phyloP scores from a whole-genome alignment of 805 yeast species.

The Zygotorulaspora danielsina region DNA sequence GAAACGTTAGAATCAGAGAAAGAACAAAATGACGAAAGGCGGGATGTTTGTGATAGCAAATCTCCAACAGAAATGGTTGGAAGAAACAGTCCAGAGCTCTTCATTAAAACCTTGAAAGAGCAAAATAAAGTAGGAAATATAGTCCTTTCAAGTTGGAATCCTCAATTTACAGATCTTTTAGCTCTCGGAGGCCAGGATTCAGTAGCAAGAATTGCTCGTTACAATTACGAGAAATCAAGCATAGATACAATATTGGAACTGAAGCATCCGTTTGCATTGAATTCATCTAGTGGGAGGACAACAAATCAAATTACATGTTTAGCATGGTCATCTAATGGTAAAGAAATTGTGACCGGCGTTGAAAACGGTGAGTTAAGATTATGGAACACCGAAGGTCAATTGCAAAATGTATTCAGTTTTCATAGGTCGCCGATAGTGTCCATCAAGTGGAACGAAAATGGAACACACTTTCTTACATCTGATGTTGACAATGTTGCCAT shows the following conservation, averaged over 20 bases:
- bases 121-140: constrained; percentile 41
- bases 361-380: constrained; percentile 69
- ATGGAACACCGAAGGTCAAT: constrained; percentile 71
- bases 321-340: constrained; percentile 68
- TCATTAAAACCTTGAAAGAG: constrained; percentile 39
- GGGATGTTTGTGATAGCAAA: constrained; percentile 5
- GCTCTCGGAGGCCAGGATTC: constrained; percentile 55
- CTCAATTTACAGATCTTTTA: constrained; percentile 40
- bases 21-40: constrained; percentile 8
- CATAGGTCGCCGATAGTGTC: constrained; percentile 54
- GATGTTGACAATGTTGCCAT: constrained; percentile 53
- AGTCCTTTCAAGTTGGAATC: constrained; percentile 54
- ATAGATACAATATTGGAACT: constrained; percentile 19
- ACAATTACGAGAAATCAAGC: constrained; percentile 24
- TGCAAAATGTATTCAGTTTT: constrained; percentile 50
- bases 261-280: constrained; percentile 37
- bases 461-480: constrained; percentile 51
- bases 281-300: constrained; percentile 15
- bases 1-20: constrained; percentile 11
- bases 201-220: constrained; percentile 43
- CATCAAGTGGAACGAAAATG: constrained; percentile 58
- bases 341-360: constrained; percentile 56
- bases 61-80: neutral
- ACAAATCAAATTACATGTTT: constrained; percentile 35
- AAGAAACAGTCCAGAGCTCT: constrained; percentile 15